These are phyloP conservation scores for Pelargonium australe DNA, from an alignment of 441 rosid genomes.

Conservation along the genomic window DNA sequence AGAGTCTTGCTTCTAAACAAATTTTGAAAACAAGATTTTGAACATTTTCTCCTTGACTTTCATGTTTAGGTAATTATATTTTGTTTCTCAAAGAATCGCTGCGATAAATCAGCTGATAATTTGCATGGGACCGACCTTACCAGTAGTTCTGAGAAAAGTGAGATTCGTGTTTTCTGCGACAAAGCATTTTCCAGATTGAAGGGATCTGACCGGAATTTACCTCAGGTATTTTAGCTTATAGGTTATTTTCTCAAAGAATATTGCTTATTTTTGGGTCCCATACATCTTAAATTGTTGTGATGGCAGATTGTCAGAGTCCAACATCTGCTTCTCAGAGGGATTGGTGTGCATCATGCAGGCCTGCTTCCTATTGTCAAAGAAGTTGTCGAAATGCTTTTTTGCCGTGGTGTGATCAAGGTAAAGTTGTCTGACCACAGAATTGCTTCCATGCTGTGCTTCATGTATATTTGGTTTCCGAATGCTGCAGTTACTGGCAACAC, in stretches of 20 bases:
- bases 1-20: neutral
- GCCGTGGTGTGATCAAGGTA: slow-evolving; percentile 98
- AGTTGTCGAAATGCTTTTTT: slow-evolving; percentile 97
- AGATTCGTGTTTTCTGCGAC: slow-evolving; percentile 85
- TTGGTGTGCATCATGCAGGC: slow-evolving; percentile 99
- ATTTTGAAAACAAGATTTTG: neutral
- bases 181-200: slow-evolving; percentile 92
- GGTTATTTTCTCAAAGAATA: slow-evolving; percentile 14
- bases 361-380: slow-evolving; percentile 98
- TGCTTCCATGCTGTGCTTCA: neutral
- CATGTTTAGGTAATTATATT: slow-evolving; percentile 72
- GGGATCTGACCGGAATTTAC: slow-evolving; percentile 93
- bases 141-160: slow-evolving; percentile 77
- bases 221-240: slow-evolving; percentile 62
- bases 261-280: slow-evolving; percentile 13
- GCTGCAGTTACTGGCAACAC: neutral
- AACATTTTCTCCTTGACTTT: slow-evolving; percentile 1
- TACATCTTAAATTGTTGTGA: slow-evolving; percentile 24
- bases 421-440: slow-evolving; percentile 7
- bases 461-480: slow-evolving; percentile 12
- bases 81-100: slow-evolving; percentile 94
- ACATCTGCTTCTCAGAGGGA: slow-evolving; percentile 80
- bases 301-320: slow-evolving; percentile 85
- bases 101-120: slow-evolving; percentile 81
- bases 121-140: slow-evolving; percentile 78